A percentile compares a stretch with the other conserved stretches of the same genome.
phyloP scores from a whole-genome alignment of 1,139 yeast species.

The Kodamaea arcana region DNA sequence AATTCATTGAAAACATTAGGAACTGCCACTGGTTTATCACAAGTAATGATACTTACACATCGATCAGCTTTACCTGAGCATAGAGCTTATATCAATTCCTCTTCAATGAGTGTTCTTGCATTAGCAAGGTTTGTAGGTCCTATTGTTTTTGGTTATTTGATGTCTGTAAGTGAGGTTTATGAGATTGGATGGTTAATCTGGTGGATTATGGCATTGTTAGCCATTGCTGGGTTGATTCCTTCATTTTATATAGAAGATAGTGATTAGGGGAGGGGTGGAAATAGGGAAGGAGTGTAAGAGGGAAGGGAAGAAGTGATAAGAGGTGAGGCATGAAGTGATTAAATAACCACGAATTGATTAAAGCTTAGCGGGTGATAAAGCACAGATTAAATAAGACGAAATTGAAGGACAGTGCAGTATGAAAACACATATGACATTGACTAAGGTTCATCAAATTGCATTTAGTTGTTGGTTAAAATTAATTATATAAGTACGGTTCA shows the following conservation, averaged over 20 bases:
- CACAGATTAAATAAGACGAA: too few relatives aligned
- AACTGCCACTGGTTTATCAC: constrained; percentile 19
- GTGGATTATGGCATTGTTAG: constrained; percentile 19
- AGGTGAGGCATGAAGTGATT: too few relatives aligned
- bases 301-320: not conserved
- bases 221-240: constrained; percentile 16
- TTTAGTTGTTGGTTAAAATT: too few relatives aligned
- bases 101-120: constrained; percentile 20
- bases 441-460: too few relatives aligned
- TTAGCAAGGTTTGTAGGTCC: constrained; percentile 22
- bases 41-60: constrained; percentile 19
- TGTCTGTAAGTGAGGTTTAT: constrained; percentile 15
- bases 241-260: constrained; percentile 15
- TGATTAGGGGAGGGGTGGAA: constrained; percentile 7
- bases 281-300: not conserved
- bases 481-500: too few relatives aligned
- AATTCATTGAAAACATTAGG: constrained; percentile 22
- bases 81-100: constrained; percentile 23
- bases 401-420: too few relatives aligned
- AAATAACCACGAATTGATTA: too few relatives aligned
- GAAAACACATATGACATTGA: too few relatives aligned
- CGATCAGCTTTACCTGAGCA: constrained; percentile 21
- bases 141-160: constrained; percentile 18
- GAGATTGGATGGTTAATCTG: constrained; percentile 17
- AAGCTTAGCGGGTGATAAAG: too few relatives aligned